Conservation (phyloP, 108 stramenopile species). For the Discostella pseudostelligera region DNA sequence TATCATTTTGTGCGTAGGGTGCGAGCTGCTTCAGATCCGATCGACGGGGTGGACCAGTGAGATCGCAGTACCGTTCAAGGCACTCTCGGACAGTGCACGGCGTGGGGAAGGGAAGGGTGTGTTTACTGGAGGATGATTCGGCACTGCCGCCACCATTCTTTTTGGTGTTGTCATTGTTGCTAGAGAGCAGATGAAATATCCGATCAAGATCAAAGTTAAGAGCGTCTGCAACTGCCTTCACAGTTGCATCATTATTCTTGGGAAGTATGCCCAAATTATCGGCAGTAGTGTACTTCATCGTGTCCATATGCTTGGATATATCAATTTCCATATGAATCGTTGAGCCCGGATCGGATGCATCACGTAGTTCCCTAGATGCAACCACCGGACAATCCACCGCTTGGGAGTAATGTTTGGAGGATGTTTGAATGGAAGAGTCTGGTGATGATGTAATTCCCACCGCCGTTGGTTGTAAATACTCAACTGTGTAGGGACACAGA, state of each 20-base stretch:
- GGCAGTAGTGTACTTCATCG: constrained; percentile 85
- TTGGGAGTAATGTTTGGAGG: constrained; percentile 78
- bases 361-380: constrained; percentile 76
- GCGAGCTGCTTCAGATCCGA: constrained; percentile 87
- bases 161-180: not conserved
- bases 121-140: constrained; percentile 55
- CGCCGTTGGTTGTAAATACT: constrained; percentile 33
- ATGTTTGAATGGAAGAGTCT: constrained; percentile 49
- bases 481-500: constrained; percentile 57
- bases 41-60: constrained; percentile 83
- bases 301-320: constrained; percentile 53
- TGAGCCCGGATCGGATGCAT: constrained; percentile 66
- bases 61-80: constrained; percentile 87
- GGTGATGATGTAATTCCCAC: not conserved
- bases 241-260: constrained; percentile 61
- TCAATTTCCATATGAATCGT: constrained; percentile 96
- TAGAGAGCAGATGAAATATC: constrained; percentile 48
- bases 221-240: constrained; percentile 74
- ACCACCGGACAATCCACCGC: constrained; percentile 72
- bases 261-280: constrained; percentile 96
- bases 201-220: constrained; percentile 62
- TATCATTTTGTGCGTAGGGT: constrained; percentile 68
- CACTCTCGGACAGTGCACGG: constrained; percentile 90
- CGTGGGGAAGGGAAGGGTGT: constrained; percentile 88
- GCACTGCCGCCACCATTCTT: constrained; percentile 13